Percentiles rank a stretch among this genome's conserved stretches.
These are phyloP conservation scores for Neocatenulostroma microsporum DNA, from an alignment of 2,329 filamentous ascomycete species.

Conservation along the genomic window DNA sequence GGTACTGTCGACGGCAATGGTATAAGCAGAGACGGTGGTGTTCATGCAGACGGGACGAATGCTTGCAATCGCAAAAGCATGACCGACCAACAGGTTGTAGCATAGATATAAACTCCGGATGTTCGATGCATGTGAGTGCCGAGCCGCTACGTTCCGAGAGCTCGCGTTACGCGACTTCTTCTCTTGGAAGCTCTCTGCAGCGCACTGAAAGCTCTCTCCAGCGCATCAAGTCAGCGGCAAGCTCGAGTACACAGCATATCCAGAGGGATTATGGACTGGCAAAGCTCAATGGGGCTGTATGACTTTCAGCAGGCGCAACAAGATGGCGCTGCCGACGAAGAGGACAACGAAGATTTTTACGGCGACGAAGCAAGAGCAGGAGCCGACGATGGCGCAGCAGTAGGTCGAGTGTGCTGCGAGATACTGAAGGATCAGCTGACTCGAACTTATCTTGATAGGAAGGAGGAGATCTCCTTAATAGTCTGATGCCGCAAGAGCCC, in stretches of 20 bases:
- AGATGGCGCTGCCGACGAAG: constrained; percentile 11
- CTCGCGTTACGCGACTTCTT: background rate
- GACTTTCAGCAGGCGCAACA: constrained; percentile 7
- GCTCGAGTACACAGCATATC: too few relatives aligned
- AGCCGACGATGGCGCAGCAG: constrained; percentile 1
- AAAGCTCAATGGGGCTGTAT: constrained; percentile 16
- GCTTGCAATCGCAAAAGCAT: background rate
- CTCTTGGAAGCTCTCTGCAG: background rate
- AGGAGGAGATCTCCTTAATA: constrained; percentile 2
- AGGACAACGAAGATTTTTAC: constrained; percentile 20
- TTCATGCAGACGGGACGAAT: too few relatives aligned
- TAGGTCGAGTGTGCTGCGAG: background rate
- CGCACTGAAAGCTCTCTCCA: too few relatives aligned
- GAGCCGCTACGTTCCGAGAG: too few relatives aligned
- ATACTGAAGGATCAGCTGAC: constrained; percentile 3
- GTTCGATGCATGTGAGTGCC: background rate
- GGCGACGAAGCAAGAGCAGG: constrained; percentile 8
- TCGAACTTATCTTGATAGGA: too few relatives aligned
- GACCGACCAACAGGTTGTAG: background rate
- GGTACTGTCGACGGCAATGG: too few relatives aligned
- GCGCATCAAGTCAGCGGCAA: background rate
- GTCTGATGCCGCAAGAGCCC: constrained; percentile 1
- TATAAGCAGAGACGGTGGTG: too few relatives aligned
- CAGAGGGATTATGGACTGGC: constrained; percentile 19
- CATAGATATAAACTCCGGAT: background rate